Base-by-base conservation (phyloP, 2,329 filamentous ascomycete species). In the Botrytis hyacinthi region DNA sequence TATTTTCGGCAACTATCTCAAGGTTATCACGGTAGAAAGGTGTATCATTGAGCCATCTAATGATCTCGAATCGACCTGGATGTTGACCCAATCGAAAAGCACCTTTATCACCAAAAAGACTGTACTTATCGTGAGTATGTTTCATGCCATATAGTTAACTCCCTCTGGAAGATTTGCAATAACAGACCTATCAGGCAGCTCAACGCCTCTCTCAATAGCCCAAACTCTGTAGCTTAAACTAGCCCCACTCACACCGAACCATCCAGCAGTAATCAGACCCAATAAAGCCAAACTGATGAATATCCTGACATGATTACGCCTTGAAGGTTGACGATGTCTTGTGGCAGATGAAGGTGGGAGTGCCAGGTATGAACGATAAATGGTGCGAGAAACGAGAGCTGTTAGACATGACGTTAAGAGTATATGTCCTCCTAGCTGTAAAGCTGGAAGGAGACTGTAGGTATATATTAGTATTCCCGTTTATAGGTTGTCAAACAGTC, bases 1-100 rank as follows among this genome's bases (percentile, higher is more conserved):
- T 83, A 68, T 85, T 87, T 77, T 87, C 86, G 10, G 87, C 83
- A 7, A 89, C 82, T 37, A 89, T 87, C 74, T 87, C 85, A 73
- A 89, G 83, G 18, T 85, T 71, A 62, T 78, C 78, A 65, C 74
- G 76, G 65, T 80, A 80, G 46, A 79, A 74, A 26, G 77, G 72
- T 29, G 76, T 78, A 48, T 80, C 79, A 42, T 75, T 77, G 14
- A 80, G 76, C 79, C 79, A 80, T 75, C 76, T 76, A 8, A 77
- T 74, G 14, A 78, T 44, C 35, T 80, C 77, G 26, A 80, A 68
- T 54, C 78, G 79, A 22, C 78, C 79, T 9, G 80, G 80, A 73
- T 80, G 79, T 60, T 79, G 77, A 14, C 78, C 77, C 62, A 78
- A 76, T 60, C 78, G 73, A 35, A 81, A 51, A 42, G 79, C 76